A percentile compares a stretch with the other conserved stretches of the same genome.
phyloP scores from a whole-genome alignment of 2,329 filamentous ascomycete genomes.

The Aspergillus brunneoviolaceus region DNA sequence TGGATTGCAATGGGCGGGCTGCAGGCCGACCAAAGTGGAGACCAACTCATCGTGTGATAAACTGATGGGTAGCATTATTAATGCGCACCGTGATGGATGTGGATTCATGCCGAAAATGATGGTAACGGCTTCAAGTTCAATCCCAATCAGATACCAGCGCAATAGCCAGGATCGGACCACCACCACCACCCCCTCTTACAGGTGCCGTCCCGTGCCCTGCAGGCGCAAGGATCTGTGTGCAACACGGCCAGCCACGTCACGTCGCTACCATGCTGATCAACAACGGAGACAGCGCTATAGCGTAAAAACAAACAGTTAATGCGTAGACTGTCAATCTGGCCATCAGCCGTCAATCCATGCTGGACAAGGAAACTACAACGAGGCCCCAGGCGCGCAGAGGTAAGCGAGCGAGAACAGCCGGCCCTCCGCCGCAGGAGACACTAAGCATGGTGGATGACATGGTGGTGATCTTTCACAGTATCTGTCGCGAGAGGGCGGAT shows the following conservation, averaged over 20 bases:
- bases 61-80: background rate
- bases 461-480: background rate
- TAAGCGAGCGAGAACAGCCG: conserved; percentile 1
- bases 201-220: background rate
- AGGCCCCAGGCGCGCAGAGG: conserved; percentile 6
- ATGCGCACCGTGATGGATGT: background rate
- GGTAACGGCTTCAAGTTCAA: background rate
- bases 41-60: background rate
- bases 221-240: background rate
- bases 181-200: background rate
- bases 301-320: too few species aligned
- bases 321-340: background rate
- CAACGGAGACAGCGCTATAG: background rate
- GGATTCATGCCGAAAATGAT: background rate
- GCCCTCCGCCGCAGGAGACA: background rate
- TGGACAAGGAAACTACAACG: conserved; percentile 16
- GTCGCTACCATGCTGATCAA: background rate
- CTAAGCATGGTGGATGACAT: background rate
- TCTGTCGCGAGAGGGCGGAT: too few species aligned
- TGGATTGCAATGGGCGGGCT: background rate
- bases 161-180: conserved; percentile 2
- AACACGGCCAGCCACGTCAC: conserved; percentile 4
- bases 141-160: background rate
- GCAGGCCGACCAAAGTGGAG: background rate
- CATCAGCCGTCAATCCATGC: conserved; percentile 15